Evolutionary conservation across 805 yeast species (phyloP).

Genomic region (Candida schatavii): DNA sequence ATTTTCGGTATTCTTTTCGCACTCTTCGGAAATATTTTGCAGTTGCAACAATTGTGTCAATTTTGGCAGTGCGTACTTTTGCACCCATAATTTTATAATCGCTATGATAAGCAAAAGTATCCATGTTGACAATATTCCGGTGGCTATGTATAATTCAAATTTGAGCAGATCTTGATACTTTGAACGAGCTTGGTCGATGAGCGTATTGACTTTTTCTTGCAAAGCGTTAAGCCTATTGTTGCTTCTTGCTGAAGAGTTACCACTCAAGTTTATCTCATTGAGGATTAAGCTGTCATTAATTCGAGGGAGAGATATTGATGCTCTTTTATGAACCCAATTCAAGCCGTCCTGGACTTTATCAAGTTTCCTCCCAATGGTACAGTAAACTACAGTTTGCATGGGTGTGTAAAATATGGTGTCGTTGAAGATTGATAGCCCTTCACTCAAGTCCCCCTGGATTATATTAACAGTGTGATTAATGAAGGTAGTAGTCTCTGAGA

Average conservation of each 20-base stretch:
- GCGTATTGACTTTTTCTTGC: no score
- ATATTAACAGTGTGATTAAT: constrained; percentile 55
- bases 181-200: no score
- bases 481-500: constrained; percentile 52
- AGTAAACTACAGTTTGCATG: constrained; percentile 65
- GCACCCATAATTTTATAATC: not conserved
- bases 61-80: not conserved
- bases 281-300: constrained; percentile 23
- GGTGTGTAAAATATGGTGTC: constrained; percentile 59
- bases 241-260: not conserved
- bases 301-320: constrained; percentile 57
- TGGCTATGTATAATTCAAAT: constrained; percentile 37
- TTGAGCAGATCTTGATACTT: constrained; percentile 34
- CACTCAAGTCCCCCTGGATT: not conserved
- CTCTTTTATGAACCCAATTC: constrained; percentile 70
- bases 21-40: not conserved
- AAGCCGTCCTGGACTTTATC: constrained; percentile 65
- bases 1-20: not conserved
- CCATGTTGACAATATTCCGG: not conserved
- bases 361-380: constrained; percentile 76
- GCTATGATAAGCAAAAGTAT: not conserved
- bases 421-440: not conserved
- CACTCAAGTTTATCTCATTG: not conserved
- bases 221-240: no score
- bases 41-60: not conserved